Base-by-base conservation (phyloP, 768 basidiomycete genomes). In the Trametes cinnabarina region DNA sequence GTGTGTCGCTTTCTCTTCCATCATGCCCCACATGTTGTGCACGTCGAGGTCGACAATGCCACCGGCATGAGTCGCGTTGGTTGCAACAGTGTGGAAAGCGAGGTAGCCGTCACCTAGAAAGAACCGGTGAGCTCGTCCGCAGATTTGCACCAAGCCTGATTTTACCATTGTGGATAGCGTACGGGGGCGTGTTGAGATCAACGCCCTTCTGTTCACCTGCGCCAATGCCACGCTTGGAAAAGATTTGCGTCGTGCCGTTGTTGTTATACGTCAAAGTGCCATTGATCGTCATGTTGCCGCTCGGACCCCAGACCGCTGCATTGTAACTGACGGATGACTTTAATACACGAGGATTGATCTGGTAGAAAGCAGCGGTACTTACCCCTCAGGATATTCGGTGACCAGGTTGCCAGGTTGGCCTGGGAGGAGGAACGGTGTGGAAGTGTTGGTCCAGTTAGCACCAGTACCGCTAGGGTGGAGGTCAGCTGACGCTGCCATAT, bases 271-370 rank as follows among this genome's bases (percentile, higher is more conserved):
- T 90, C 42, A 79, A 70, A 1, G 75, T 81, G 6, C 86, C 87
- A 49, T 87, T 84, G 61, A 89, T 77, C 8, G 86, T 88, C 68
- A 90, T 82, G 66, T 90, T 91, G 4, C 88, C 88, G 60, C 86
- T 88, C 0, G 82, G 80, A 9, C 87, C 88, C 63, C 77, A 89
- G 8, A 81, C 62, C 0, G 79, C 77, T 17, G 78, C 63, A 63
- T 90, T 79, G 66, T 90, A 90, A 39, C 87, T 88, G 61, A 83
- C 1, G 10, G 6, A 85, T 3, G 4, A 17, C n/a, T n/a, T 42
- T 26, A 47, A 4, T 2, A 1, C 17, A 28, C 9, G 1, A 14
- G 4, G 4, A 2, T 3, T 2, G 23, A 26, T 20, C 10, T 39
- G 14, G 17, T n/a, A 15, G 5, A 15, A n/a, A 57, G 9, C n/a